Percentiles rank a stretch among this genome's conserved stretches.
Evolutionary conservation across 1,139 yeast species (phyloP).

Genomic region (Saccharomyces hybrid): DNA sequence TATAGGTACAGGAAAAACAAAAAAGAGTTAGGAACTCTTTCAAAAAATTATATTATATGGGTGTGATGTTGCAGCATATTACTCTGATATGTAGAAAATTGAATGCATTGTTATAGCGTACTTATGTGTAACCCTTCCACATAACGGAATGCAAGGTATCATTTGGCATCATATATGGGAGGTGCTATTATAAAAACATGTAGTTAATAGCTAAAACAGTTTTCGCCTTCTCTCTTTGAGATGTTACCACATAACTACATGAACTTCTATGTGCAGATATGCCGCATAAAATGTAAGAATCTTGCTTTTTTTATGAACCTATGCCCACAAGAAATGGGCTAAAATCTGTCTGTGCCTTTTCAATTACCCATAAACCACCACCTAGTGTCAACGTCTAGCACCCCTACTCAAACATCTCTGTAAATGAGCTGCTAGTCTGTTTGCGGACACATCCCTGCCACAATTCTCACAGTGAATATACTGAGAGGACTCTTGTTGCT

Average conservation of each 20-base stretch:
- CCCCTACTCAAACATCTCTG: conserved; percentile 76
- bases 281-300: background rate
- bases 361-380: background rate
- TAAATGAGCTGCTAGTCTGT: conserved; percentile 86
- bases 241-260: background rate
- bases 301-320: background rate
- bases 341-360: background rate
- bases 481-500: conserved; percentile 29
- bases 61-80: background rate
- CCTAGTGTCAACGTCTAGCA: conserved; percentile 32
- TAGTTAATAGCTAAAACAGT: no score
- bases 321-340: background rate
- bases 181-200: background rate
- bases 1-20: conserved; percentile 14
- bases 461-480: conserved; percentile 80
- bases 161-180: background rate
- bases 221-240: background rate
- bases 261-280: background rate
- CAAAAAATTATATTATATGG: background rate
- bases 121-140: background rate
- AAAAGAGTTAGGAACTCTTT: background rate
- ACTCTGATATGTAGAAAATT: background rate
- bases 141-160: background rate
- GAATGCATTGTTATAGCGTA: background rate
- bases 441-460: conserved; percentile 79